phyloP scores from a whole-genome alignment of 1,139 yeast genomes.

The Blastobotrys arbuscula region DNA sequence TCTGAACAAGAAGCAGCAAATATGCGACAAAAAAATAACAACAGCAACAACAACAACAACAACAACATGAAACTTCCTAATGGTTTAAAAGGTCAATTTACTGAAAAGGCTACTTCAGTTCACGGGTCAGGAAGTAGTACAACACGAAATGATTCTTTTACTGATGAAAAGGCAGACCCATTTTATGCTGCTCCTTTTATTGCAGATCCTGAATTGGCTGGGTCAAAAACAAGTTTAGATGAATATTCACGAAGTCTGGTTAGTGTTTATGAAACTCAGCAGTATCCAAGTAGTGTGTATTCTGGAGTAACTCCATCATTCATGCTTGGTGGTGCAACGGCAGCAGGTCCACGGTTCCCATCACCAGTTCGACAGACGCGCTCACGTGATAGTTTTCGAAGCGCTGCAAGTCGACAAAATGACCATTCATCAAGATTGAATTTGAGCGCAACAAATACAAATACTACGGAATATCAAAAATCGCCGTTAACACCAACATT shows the following conservation, averaged over 20 bases:
- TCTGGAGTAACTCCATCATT: conserved; percentile 9
- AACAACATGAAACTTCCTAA: conserved; percentile 4
- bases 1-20: not conserved
- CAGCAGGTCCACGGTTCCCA: not conserved
- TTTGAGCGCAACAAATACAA: not conserved
- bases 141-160: not conserved
- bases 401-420: not conserved
- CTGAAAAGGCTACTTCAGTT: not conserved
- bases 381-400: not conserved
- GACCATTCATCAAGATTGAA: not conserved
- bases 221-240: conserved; percentile 24
- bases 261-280: conserved; percentile 15
- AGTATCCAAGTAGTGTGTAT: conserved; percentile 10
- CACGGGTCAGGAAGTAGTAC: conserved; percentile 2
- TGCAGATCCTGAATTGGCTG: conserved; percentile 22
- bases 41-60: not conserved
- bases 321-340: conserved; percentile 6
- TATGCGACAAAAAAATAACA: not conserved
- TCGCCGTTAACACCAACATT: conserved; percentile 1
- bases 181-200: conserved; percentile 23
- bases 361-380: conserved; percentile 1
- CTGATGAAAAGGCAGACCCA: conserved; percentile 17
- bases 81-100: not conserved
- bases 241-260: conserved; percentile 24
- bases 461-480: not conserved